Evolutionary conservation across 352 stramenopile species (phyloP).

Genomic region (Phytophthora crassamura): DNA sequence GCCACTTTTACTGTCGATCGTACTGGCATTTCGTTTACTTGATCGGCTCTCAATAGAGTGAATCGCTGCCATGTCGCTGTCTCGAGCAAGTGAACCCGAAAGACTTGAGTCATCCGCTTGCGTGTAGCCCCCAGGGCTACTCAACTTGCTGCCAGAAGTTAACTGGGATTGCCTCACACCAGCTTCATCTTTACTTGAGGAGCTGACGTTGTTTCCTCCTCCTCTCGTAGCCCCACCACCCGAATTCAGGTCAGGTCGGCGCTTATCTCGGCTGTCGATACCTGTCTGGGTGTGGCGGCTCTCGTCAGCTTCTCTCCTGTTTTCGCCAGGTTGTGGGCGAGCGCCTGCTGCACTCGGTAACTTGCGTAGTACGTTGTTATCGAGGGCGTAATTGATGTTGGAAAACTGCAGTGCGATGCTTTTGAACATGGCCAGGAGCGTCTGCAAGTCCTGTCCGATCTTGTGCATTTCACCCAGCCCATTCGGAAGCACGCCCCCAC

Average conservation of each 20-base stretch:
- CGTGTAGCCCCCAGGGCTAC: not conserved
- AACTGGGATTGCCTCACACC: not conserved
- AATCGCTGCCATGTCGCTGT: conserved; percentile 2
- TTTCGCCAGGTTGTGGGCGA: not conserved
- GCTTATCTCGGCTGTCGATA: not conserved
- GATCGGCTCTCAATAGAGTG: not conserved
- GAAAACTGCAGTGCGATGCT: conserved; percentile 64
- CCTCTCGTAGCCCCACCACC: not conserved
- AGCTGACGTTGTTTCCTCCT: not conserved
- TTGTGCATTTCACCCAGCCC: conserved; percentile 44
- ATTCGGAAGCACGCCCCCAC: conserved; percentile 9
- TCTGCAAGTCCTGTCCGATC: conserved; percentile 63
- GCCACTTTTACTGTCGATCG: not conserved
- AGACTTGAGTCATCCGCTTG: not conserved
- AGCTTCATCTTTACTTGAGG: conserved; percentile 8
- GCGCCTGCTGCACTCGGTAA: conserved; percentile 6
- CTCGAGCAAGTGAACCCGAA: not conserved
- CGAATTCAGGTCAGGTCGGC: not conserved
- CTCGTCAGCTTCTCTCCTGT: not conserved
- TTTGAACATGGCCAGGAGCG: conserved; percentile 70
- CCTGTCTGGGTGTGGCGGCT: not conserved
- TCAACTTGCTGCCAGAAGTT: not conserved
- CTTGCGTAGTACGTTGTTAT: conserved; percentile 42
- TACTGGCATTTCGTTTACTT: not conserved
- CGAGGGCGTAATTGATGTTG: conserved; percentile 48